Base-by-base conservation (phyloP, 2,329 filamentous ascomycete species). In the Tolypocladium guangdongense region DNA sequence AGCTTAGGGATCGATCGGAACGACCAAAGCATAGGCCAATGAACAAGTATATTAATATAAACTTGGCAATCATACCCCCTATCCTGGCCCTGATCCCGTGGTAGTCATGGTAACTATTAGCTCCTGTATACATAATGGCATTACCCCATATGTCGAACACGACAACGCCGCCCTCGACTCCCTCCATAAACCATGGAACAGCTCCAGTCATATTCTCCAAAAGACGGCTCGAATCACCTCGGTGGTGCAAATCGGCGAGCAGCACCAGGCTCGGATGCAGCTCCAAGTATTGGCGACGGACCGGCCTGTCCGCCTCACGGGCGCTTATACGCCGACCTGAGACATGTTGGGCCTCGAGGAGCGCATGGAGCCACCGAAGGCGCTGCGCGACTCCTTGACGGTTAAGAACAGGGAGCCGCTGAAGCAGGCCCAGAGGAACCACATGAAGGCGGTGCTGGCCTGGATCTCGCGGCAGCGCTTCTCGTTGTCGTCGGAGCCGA, bases 401-500 rank as follows among this genome's bases (percentile, higher is more conserved):
- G 77, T 71, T 57, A 87, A 76, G 63, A 81, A 72, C 46, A 83
- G 66, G 41, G 77, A 76, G 4, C 73, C 82, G 32, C 74, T 71
- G 63, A 85, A 87, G 30, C 78, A 74, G 39, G 73, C 77, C 66
- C 85, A 88, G 49, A 88, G 78, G 71, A 91, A 90, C 86, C 86
- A 92, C 71, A 89, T 77, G 72, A 92, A 92, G 38, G 81, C 86
- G 36, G 80, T 82, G 57, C 80, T 79, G 38, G 87, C 87, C 72
- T 91, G 87, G 18, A 88, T 80, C 71, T 89, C 82, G 57, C 81
- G 83, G 72, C 88, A 91, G 59, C 86, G 80, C 73, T 84, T 82
- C 65, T 74, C 68, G 55, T 77, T 73, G 68, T 84, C 66, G 56
- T 58, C 56, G 47, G 82, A 83, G 54, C 84, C 84, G 65, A 78